These are phyloP conservation scores for Garcia nutans DNA, from an alignment of 345 rosid species.

Conservation along the genomic window DNA sequence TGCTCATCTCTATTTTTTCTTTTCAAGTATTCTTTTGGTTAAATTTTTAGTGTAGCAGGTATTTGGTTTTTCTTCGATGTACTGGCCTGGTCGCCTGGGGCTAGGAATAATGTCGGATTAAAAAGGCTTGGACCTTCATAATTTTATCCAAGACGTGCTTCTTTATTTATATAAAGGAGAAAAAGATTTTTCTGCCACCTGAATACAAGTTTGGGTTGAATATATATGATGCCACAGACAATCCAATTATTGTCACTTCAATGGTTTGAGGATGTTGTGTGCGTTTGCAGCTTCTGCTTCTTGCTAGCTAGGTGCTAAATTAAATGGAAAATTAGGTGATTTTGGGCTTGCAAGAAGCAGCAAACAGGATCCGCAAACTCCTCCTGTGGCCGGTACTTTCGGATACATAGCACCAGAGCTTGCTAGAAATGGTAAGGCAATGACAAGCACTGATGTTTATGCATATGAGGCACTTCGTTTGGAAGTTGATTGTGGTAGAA, in stretches of 20 bases:
- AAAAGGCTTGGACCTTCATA: too few relatives aligned
- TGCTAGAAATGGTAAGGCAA: conserved; percentile 8
- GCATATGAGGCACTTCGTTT: not conserved
- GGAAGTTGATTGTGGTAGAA: conserved; percentile 11
- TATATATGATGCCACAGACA: conserved; percentile 9
- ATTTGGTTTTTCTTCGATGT: too few relatives aligned
- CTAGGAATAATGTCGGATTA: too few relatives aligned
- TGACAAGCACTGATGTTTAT: conserved; percentile 8
- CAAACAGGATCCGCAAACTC: conserved; percentile 10
- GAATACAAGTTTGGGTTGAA: conserved; percentile 20
- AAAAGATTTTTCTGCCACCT: not conserved
- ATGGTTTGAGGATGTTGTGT: too few relatives aligned
- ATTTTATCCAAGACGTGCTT: too few relatives aligned
- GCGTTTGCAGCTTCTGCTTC: too few relatives aligned
- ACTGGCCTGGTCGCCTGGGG: too few relatives aligned
- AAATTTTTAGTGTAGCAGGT: too few relatives aligned
- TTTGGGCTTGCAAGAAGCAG: conserved; percentile 19
- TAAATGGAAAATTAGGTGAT: conserved; percentile 12
- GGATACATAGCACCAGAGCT: conserved; percentile 15
- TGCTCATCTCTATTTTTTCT: too few relatives aligned
- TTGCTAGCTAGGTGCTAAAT: conserved; percentile 12
- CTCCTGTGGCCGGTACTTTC: conserved; percentile 2
- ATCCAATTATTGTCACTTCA: not conserved
- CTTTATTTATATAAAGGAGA: too few relatives aligned
- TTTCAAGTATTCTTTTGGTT: too few relatives aligned